Evolutionary conservation across 768 basidiomycete species (phyloP), one percentile per base, ranked within the genome.

Genomic region (Pleurotus salmoneostramineus): DNA sequence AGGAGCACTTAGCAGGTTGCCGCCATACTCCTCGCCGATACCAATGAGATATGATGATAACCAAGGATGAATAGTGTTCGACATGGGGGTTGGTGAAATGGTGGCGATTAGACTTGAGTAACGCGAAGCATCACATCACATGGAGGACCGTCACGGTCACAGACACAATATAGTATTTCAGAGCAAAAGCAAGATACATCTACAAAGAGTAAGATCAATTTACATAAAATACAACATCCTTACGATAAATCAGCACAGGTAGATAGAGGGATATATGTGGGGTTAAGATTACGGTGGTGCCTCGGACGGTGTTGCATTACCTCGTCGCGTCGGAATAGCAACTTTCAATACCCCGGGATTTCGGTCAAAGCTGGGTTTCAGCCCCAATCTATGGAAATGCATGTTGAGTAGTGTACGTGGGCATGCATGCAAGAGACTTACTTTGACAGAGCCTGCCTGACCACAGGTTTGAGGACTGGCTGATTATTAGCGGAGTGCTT

Each of bases 381-480:
- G 52, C 10, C 52, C 52, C 15, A 40, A 55, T 21, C 52, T 55
- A 40, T 10, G 40, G 36, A 34, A 49, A 27, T 6, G 2, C 11
- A 49, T 32, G 44, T 11, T 6, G 17, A 45, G 44, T 5, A 27
- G 52, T 17, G 4, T 55, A 5, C 10, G 36, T 27, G n/a, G 40
- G 7, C 3, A 11, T 36, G 31, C 8, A 15, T 10, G 12, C 8
- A 17, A 15, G 14, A 14, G 6, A 31, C 63, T 44, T 64, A 89
- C 89, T 83, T 86, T 50, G 78, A 68, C 85, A 95, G 88, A 55
- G 89, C 78, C 49, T 83, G 81, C 62, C 86, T 83, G 40, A 98
- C 84, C 1, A 88, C 89, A 10, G 89, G 87, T 66, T 91, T 94
- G 64, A 98, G 74, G 67, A 91, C 91, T 1, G 92, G 87, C 7